Conservation (phyloP, 768 basidiomycete genomes). For the Grammothele lineata region DNA sequence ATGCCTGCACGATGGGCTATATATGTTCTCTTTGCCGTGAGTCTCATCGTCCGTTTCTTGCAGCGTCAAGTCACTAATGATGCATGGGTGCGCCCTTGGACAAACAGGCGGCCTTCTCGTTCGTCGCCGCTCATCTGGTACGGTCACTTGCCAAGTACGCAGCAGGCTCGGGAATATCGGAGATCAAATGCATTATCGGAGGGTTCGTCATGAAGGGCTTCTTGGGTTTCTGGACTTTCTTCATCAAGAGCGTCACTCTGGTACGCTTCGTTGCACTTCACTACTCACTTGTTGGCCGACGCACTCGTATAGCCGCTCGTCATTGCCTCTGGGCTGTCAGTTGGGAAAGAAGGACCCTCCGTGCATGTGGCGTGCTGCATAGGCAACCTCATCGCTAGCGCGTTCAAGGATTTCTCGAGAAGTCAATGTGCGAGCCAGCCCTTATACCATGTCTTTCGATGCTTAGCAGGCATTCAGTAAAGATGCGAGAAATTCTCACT, state of each 20-base stretch:
- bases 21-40: conserved; percentile 86
- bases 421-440: conserved; percentile 68
- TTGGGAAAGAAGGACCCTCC: conserved; percentile 97
- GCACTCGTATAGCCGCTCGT: conserved; percentile 72
- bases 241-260: conserved; percentile 91
- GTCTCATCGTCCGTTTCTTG: conserved; percentile 25
- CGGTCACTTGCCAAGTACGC: conserved; percentile 88
- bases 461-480: conserved; percentile 38
- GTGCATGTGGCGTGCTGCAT: conserved; percentile 97
- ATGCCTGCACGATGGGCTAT: conserved; percentile 72
- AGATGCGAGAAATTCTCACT: conserved; percentile 87
- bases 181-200: conserved; percentile 96
- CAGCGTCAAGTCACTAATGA: neutral
- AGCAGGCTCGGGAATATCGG: conserved; percentile 96
- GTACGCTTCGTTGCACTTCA: conserved; percentile 35
- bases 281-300: conserved; percentile 6
- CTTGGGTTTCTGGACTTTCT: conserved; percentile 83
- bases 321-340: conserved; percentile 94
- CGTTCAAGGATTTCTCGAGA: conserved; percentile 76
- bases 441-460: neutral
- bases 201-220: conserved; percentile 98
- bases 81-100: no score
- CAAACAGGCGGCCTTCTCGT: conserved; percentile 81
- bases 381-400: conserved; percentile 82
- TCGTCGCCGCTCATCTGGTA: conserved; percentile 86